These are phyloP conservation scores for Galeopsis tetrahit DNA, from an alignment of 257 asterid species.

Conservation along the genomic window DNA sequence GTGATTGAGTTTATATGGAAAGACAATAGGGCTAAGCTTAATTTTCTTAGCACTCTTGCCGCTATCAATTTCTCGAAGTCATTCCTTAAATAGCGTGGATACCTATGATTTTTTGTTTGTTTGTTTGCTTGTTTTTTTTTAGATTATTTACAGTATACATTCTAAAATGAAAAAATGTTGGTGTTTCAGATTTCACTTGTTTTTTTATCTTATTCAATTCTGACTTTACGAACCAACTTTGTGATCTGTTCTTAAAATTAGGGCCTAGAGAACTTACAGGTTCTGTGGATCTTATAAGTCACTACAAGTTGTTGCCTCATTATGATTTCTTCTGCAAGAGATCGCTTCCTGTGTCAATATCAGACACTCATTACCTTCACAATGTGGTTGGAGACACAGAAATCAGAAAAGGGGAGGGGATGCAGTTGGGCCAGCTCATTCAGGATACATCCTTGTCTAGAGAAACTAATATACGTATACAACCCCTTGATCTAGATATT, in stretches of 20 bases:
- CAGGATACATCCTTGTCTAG: slow-evolving; percentile 62
- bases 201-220: slow-evolving; percentile 16
- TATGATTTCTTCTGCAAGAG: slow-evolving; percentile 92
- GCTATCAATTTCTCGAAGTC: slow-evolving; percentile 20
- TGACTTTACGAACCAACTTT: slow-evolving; percentile 32
- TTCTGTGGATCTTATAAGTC: slow-evolving; percentile 88
- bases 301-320: slow-evolving; percentile 83
- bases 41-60: not conserved
- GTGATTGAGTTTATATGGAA: slow-evolving; percentile 21
- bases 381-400: slow-evolving; percentile 96
- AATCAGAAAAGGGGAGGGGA: slow-evolving; percentile 93
- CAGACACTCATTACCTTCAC: slow-evolving; percentile 93
- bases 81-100: slow-evolving; percentile 18
- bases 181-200: slow-evolving; percentile 26
- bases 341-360: slow-evolving; percentile 80
- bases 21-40: not conserved
- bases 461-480: slow-evolving; percentile 66
- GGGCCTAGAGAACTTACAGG: slow-evolving; percentile 99
- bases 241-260: slow-evolving; percentile 42
- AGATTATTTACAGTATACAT: not conserved
- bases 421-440: slow-evolving; percentile 91
- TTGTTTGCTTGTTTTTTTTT: not conserved
- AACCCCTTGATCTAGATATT: slow-evolving; percentile 76
- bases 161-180: not conserved
- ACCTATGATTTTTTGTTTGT: not conserved